Conservation (phyloP, 768 basidiomycete genomes). For the Rhodosporidiobolus odoratus region DNA sequence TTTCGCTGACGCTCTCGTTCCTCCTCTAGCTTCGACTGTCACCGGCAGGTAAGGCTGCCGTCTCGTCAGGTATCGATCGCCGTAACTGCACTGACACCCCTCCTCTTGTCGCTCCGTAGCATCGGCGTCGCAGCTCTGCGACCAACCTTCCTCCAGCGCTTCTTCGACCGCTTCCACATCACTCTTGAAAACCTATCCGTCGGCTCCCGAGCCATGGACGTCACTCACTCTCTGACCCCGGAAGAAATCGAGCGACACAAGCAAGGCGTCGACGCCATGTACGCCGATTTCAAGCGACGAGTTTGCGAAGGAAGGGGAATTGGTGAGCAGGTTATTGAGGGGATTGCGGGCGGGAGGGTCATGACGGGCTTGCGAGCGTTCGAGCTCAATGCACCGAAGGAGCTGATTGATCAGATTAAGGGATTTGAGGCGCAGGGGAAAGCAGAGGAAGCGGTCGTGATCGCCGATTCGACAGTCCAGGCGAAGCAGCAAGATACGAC, state of each 20-base stretch:
- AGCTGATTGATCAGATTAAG: slow-evolving; percentile 26
- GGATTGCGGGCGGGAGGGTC: slow-evolving; percentile 42
- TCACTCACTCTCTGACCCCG: slow-evolving; percentile 25
- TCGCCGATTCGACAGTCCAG: not conserved
- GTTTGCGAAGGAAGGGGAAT: slow-evolving; percentile 40
- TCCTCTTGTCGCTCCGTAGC: slow-evolving; percentile 2
- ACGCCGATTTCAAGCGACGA: slow-evolving; percentile 39
- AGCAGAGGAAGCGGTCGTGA: not conserved
- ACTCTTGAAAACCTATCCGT: slow-evolving; percentile 40
- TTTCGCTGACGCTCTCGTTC: not conserved
- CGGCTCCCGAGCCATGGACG: slow-evolving; percentile 35
- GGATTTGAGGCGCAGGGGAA: too few species aligned
- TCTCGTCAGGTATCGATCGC: too few species aligned
- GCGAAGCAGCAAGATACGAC: not conserved
- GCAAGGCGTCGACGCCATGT: slow-evolving; percentile 39
- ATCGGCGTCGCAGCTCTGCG: slow-evolving; percentile 42
- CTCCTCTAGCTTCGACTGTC: slow-evolving; percentile 34
- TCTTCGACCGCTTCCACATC: slow-evolving; percentile 42
- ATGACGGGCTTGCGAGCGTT: slow-evolving; percentile 40
- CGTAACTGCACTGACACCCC: slow-evolving; percentile 1
- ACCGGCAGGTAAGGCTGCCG: slow-evolving; percentile 39
- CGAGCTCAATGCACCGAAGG: slow-evolving; percentile 28
- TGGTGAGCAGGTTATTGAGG: slow-evolving; percentile 36
- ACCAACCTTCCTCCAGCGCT: slow-evolving; percentile 39
- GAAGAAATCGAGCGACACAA: slow-evolving; percentile 35